Percentiles rank a stretch among this genome's conserved stretches.
These are phyloP conservation scores for Pilasporangium apinafurcum DNA, from an alignment of 352 stramenopile species.

Conservation along the genomic window DNA sequence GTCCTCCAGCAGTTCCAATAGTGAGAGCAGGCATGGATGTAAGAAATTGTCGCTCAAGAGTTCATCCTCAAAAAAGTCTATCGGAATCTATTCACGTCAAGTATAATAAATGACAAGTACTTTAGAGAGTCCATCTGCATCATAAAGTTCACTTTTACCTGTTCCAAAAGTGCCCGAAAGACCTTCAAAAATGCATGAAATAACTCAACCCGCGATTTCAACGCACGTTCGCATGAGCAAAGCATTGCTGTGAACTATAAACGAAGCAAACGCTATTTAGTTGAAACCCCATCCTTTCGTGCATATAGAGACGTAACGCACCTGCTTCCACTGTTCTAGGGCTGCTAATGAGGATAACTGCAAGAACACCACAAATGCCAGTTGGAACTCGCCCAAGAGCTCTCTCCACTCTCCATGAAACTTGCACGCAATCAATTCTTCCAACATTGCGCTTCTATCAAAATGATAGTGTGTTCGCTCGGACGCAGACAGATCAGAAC, in stretches of 20 bases:
- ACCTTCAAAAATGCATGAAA: conserved; percentile 55
- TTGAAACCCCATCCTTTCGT: background rate
- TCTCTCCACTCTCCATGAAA: conserved; percentile 56
- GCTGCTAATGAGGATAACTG: conserved; percentile 90
- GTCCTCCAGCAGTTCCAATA: conserved; percentile 58
- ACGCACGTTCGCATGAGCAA: conserved; percentile 51
- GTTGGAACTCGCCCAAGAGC: conserved; percentile 90
- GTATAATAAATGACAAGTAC: background rate
- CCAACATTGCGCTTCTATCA: conserved; percentile 48
- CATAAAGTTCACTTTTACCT: conserved; percentile 24
- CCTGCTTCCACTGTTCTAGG: conserved; percentile 92
- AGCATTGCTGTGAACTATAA: conserved; percentile 55
- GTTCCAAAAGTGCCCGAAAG: conserved; percentile 46
- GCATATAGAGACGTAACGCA: conserved; percentile 5
- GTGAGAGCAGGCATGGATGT: conserved; percentile 42
- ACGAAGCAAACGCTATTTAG: background rate
- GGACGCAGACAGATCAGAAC: conserved; percentile 21
- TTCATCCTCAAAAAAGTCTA: conserved; percentile 70
- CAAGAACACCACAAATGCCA: conserved; percentile 92
- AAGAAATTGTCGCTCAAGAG: conserved; percentile 57
- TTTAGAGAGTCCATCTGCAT: background rate
- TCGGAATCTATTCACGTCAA: conserved; percentile 28
- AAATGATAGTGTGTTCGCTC: conserved; percentile 77
- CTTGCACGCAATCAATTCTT: conserved; percentile 30
- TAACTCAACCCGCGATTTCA: conserved; percentile 27